phyloP scores from a whole-genome alignment of 495 filamentous ascomycete species.

The Aspergillus leporis region DNA sequence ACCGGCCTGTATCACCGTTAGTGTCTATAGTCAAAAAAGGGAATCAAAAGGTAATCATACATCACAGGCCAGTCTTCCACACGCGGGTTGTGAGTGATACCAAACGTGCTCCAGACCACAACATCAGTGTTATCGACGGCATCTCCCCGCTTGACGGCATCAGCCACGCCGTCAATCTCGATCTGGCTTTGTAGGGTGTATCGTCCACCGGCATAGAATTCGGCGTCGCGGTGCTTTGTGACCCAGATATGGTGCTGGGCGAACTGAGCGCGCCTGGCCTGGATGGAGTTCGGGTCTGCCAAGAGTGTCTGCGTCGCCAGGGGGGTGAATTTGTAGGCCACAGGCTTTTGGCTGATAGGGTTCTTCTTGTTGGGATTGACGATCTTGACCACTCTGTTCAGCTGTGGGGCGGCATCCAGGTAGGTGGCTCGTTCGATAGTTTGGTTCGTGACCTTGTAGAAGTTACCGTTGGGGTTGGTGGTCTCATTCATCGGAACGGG shows the following conservation, averaged over 20 bases:
- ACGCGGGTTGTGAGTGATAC: conserved; percentile 64
- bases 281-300: conserved; percentile 70
- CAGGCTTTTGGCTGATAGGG: conserved; percentile 70
- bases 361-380: conserved; percentile 69
- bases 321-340: conserved; percentile 79
- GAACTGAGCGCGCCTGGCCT: conserved; percentile 80
- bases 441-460: conserved; percentile 66
- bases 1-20: conserved; percentile 43
- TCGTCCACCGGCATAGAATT: conserved; percentile 80
- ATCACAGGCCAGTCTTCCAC: conserved; percentile 71
- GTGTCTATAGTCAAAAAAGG: neutral
- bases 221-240: conserved; percentile 73
- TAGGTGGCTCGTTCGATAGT: conserved; percentile 64
- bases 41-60: conserved; percentile 30
- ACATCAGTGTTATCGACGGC: conserved; percentile 52
- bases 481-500: conserved; percentile 65
- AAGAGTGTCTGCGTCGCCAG: conserved; percentile 79
- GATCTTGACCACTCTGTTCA: conserved; percentile 80
- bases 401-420: conserved; percentile 62
- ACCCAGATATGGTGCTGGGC: conserved; percentile 86
- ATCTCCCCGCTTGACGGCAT: conserved; percentile 54
- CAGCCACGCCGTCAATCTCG: conserved; percentile 60
- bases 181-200: conserved; percentile 80
- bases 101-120: conserved; percentile 56
- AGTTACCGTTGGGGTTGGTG: conserved; percentile 82